phyloP scores from a whole-genome alignment of 2,329 filamentous ascomycete genomes.

The Trichoderma sp. region DNA sequence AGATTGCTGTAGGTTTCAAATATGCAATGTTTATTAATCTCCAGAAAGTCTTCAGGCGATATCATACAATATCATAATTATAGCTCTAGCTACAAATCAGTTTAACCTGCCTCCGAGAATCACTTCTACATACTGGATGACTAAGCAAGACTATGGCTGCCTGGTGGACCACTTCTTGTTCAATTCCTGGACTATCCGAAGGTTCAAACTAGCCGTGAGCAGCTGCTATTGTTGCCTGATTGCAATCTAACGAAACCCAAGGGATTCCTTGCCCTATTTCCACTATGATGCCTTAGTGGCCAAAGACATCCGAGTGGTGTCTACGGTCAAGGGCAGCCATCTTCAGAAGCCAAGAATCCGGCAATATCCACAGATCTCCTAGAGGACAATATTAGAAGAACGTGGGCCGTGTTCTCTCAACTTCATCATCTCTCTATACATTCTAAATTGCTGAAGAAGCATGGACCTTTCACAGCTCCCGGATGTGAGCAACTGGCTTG shows the following conservation, averaged over 20 bases:
- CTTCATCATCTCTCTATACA: too few relatives aligned
- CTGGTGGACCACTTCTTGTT: background rate
- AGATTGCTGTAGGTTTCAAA: too few relatives aligned
- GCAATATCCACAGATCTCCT: background rate
- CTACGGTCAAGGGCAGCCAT: background rate
- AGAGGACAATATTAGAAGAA: background rate
- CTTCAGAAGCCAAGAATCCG: background rate
- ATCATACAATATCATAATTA: too few relatives aligned
- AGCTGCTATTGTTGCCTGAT: background rate
- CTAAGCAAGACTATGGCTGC: background rate
- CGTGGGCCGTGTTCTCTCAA: too few relatives aligned
- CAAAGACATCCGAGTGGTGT: background rate
- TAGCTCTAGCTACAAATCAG: too few relatives aligned
- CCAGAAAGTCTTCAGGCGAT: too few relatives aligned
- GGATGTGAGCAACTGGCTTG: background rate
- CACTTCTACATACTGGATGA: background rate
- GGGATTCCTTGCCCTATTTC: background rate
- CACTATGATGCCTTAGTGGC: background rate
- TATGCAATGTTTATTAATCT: too few relatives aligned
- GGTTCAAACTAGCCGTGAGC: background rate
- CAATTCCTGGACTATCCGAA: background rate
- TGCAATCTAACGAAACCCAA: background rate
- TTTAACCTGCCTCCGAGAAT: too few relatives aligned
- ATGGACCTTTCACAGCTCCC: conserved; percentile 1
- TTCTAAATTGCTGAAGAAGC: background rate